Evolutionary conservation across 106 monocot species (phyloP).

Genomic region (Acorus gramineus): DNA sequence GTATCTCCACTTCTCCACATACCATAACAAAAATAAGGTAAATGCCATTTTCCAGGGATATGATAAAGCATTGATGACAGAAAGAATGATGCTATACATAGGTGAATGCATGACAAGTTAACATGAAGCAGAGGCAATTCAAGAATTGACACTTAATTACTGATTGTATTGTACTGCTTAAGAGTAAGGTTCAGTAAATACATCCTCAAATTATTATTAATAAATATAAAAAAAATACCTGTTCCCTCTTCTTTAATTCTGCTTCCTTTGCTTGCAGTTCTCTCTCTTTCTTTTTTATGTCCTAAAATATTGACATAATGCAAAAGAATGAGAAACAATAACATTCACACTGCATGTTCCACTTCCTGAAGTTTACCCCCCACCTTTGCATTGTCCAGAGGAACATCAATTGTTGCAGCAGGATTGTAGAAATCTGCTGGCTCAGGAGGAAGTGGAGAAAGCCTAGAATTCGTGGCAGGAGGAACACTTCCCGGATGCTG

Average conservation of each 20-base stretch:
- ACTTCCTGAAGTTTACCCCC: not conserved
- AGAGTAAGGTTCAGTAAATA: too few species aligned
- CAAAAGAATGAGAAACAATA: not conserved
- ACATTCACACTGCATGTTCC: not conserved
- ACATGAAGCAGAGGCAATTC: too few species aligned
- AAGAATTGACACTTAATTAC: too few species aligned
- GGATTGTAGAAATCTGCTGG: conserved; percentile 87
- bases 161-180: too few species aligned
- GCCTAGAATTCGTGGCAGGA: conserved; percentile 74
- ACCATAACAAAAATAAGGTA: too few species aligned
- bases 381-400: conserved; percentile 70
- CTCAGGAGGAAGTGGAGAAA: conserved; percentile 91
- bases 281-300: conserved; percentile 62
- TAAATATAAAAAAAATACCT: conserved; percentile 22
- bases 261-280: conserved; percentile 79
- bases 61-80: too few species aligned
- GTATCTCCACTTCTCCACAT: too few species aligned
- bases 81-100: too few species aligned
- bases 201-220: too few species aligned
- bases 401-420: conserved; percentile 70
- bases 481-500: conserved; percentile 74
- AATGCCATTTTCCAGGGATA: too few species aligned
- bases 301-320: conserved; percentile 22
- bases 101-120: too few species aligned
- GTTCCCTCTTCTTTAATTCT: conserved; percentile 74